These are phyloP conservation scores for Cornus florida DNA, from an alignment of 148 eudicot species.

Conservation along the genomic window DNA sequence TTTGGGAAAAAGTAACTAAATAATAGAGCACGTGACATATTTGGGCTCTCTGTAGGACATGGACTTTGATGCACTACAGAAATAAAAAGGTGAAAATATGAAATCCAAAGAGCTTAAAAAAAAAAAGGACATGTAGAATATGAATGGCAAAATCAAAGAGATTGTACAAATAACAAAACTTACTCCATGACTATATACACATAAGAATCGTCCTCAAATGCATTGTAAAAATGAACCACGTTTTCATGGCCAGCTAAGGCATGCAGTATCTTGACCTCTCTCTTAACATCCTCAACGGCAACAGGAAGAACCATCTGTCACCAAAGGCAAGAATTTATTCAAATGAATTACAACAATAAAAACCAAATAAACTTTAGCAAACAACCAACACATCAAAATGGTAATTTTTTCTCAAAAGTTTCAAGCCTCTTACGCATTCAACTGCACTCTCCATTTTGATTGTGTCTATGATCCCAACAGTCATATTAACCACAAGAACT, in stretches of 20 bases:
- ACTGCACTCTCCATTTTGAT: neutral
- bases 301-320: conserved; percentile 90
- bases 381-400: neutral
- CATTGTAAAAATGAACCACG: conserved; percentile 89
- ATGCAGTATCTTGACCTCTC: conserved; percentile 91
- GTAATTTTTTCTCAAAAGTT: neutral
- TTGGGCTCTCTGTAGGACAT: neutral
- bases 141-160: neutral
- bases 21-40: neutral
- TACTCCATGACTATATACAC: conserved; percentile 99
- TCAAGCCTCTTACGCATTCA: neutral
- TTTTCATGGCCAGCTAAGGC: conserved; percentile 95
- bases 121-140: neutral
- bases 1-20: neutral
- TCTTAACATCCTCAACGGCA: conserved; percentile 94
- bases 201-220: conserved; percentile 85
- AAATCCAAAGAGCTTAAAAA: neutral
- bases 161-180: conserved; percentile 26
- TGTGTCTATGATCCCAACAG: neutral
- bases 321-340: conserved; percentile 19
- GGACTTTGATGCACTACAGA: neutral
- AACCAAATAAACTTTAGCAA: neutral
- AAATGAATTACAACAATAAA: neutral
- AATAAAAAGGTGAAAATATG: neutral
- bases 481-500: neutral